Evolutionary conservation across 179 eudicot genomes (phyloP), one percentile per base, ranked within the genome.

Genomic region (Silene vulgaris): DNA sequence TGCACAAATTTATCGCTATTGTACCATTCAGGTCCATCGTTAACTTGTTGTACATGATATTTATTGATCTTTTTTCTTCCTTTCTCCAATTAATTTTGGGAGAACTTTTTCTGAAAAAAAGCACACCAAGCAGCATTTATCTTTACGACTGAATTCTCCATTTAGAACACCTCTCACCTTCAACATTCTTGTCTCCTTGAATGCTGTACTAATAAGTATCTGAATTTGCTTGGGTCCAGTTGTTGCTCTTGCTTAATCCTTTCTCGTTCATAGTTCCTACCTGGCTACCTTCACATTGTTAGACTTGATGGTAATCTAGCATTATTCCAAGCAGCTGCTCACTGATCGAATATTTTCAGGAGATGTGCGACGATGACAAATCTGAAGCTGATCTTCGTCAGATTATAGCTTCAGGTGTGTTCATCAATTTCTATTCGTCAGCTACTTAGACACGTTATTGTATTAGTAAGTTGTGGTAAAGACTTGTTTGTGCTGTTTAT

Each of bases 331-430:
- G 20, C 29, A 21, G 11, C 63, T 35, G 26, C 26, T 20, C 19
- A 30, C 30, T 75, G 21, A 19, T 56, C 14, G 62, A 50, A 13
- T 62, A 17, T 29, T 69, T 83, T 75, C 86, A 86, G 80, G 75
- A 82, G 57, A 84, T 69, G 78, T 83, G 84, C 57, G 85, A 84
- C 72, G 84, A 78, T 72, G 82, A 75, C 9, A 80, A 79, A 75
- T 84, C 85, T 12, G 89, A 90, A 20, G 86, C 84, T 40, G 98
- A 93, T 89, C 98, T 93, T 83, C 86, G 77, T 77, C 85, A 93
- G 77, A 90, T 93, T 40, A 82, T 93, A 48, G 72, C 72, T 74
- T 83, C 88, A 79, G 93, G 98, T 89, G 48, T 61, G 84, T 69
- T 52, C 0, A 23, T n/a, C 52, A 50, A 4, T 45, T 29, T 43